Evolutionary conservation across 768 basidiomycete genomes (phyloP).

Genomic region (Amylocystis lapponica): DNA sequence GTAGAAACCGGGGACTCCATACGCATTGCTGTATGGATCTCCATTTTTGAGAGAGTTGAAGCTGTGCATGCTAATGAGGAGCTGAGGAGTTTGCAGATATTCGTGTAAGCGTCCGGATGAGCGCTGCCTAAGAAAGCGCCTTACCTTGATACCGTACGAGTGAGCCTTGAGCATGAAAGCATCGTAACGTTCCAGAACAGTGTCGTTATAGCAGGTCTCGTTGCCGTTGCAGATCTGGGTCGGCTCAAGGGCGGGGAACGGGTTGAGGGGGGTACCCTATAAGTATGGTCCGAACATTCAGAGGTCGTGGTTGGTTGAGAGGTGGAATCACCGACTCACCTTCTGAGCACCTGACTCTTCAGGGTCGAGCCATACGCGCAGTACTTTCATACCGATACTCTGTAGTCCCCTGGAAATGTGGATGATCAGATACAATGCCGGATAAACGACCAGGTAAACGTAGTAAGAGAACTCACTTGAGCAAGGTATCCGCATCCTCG

Average conservation of each 20-base stretch:
- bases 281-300: no score
- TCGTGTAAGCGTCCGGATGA: no score
- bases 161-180: constrained; percentile 35
- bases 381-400: constrained; percentile 19
- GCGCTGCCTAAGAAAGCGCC: no score
- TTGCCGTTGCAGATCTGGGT: constrained; percentile 24
- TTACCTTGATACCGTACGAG: constrained; percentile 26
- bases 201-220: constrained; percentile 27
- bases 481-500: constrained; percentile 11
- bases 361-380: constrained; percentile 22
- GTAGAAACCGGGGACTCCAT: constrained; percentile 30
- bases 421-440: no score
- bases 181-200: constrained; percentile 30
- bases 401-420: constrained; percentile 11
- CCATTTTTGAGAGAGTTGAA: constrained; percentile 27
- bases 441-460: neutral
- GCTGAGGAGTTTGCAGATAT: constrained; percentile 1
- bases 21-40: constrained; percentile 29
- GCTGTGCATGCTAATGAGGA: constrained; percentile 21
- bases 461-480: constrained; percentile 6
- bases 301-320: no score
- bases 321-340: constrained; percentile 4
- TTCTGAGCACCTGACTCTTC: constrained; percentile 16
- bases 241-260: constrained; percentile 30
- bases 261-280: constrained; percentile 21